Conservation (phyloP, 768 basidiomycete genomes). For the Phanerochaete sordida region DNA sequence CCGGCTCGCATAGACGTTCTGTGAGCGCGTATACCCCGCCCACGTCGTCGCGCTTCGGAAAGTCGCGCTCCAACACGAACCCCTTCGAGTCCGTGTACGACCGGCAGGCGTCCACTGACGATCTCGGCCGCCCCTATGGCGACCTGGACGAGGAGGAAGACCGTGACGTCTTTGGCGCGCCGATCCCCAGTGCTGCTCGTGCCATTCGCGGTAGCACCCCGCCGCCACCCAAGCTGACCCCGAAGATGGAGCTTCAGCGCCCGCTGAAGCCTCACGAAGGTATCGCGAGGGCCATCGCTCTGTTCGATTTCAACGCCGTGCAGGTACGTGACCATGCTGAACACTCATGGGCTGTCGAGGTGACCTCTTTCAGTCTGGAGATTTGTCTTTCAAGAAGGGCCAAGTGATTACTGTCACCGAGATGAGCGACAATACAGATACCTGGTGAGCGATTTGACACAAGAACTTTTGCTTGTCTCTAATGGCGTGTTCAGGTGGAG, state of each 20-base stretch:
- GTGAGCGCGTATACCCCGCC: slow-evolving; percentile 27
- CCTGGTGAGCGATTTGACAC: slow-evolving; percentile 48
- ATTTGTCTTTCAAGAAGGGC: slow-evolving; percentile 73
- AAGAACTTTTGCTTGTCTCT: not conserved
- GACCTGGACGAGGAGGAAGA: slow-evolving; percentile 7
- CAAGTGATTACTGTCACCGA: slow-evolving; percentile 67
- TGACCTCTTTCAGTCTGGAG: slow-evolving; percentile 49
- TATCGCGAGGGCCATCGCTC: slow-evolving; percentile 67
- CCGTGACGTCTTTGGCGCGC: slow-evolving; percentile 3
- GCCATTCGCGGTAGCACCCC: slow-evolving; percentile 10
- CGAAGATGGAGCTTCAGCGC: slow-evolving; percentile 46
- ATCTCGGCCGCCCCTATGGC: slow-evolving; percentile 12
- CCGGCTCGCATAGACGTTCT: slow-evolving; percentile 30
- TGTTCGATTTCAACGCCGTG: slow-evolving; percentile 70
- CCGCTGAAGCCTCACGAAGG: slow-evolving; percentile 56
- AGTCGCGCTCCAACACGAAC: slow-evolving; percentile 6
- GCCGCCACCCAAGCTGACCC: slow-evolving; percentile 34
- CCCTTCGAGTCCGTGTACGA: slow-evolving; percentile 20
- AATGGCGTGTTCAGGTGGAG: slow-evolving; percentile 56
- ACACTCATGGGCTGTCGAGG: slow-evolving; percentile 1
- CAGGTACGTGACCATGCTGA: slow-evolving; percentile 43
- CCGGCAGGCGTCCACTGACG: slow-evolving; percentile 5
- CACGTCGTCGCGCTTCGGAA: slow-evolving; percentile 9
- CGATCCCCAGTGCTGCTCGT: not conserved
- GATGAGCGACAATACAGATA: slow-evolving; percentile 68